Evolutionary conservation across 768 basidiomycete species (phyloP).

Genomic region (Panaeolus papilionaceus): DNA sequence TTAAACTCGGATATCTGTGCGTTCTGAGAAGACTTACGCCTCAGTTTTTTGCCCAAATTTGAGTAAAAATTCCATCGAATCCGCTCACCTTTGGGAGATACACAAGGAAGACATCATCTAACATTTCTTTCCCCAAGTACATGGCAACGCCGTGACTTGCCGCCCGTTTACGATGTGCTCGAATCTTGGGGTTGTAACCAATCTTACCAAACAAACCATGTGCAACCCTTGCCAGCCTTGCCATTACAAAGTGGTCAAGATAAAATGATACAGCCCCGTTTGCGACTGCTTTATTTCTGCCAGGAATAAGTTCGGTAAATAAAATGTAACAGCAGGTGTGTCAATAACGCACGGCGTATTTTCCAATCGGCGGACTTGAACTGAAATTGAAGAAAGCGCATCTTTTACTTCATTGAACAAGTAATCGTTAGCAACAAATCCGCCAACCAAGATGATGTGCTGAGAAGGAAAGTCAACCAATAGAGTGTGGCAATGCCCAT

Average conservation of each 20-base stretch:
- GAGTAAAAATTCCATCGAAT: not conserved
- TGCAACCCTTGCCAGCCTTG: slow-evolving; percentile 15
- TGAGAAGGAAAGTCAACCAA: slow-evolving; percentile 9
- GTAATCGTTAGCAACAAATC: slow-evolving; percentile 32
- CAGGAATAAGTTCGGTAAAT: not conserved
- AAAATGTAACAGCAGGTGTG: not conserved
- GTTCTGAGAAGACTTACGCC: not conserved
- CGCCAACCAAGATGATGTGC: slow-evolving; percentile 32
- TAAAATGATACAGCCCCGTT: slow-evolving; percentile 23
- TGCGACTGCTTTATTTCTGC: slow-evolving; percentile 20
- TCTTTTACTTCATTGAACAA: slow-evolving; percentile 26
- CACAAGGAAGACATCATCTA: not conserved
- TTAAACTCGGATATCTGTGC: slow-evolving; percentile 7
- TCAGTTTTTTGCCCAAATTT: not conserved
- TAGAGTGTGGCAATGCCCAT: too few relatives aligned
- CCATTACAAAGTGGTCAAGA: slow-evolving; percentile 22
- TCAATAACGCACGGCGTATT: slow-evolving; percentile 5
- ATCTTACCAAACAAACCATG: slow-evolving; percentile 20
- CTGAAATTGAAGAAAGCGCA: slow-evolving; percentile 2
- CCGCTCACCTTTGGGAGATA: not conserved
- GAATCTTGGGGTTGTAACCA: slow-evolving; percentile 11
- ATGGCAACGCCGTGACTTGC: not conserved
- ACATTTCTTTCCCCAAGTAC: not conserved
- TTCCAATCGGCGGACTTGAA: slow-evolving; percentile 26
- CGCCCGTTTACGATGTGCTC: not conserved